A percentile compares a stretch with the other conserved stretches of the same genome.
Conservation (phyloP, 352 stramenopile genomes). For the Elongisporangium senticosum region DNA sequence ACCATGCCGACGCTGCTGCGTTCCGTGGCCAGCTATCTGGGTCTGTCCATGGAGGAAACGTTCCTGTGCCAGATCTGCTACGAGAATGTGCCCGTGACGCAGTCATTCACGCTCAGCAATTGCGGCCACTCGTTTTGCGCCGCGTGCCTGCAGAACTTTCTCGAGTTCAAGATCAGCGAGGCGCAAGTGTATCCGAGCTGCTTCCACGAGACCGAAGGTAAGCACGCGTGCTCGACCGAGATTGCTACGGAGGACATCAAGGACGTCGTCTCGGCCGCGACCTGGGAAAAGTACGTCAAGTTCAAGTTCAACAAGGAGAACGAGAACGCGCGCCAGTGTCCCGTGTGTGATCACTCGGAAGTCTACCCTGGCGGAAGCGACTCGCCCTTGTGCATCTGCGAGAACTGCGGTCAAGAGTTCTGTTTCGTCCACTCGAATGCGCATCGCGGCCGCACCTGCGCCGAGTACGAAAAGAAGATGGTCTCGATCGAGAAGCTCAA, state of each 20-base stretch:
- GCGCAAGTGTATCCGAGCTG: constrained; percentile 69
- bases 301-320: constrained; percentile 86
- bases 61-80: constrained; percentile 78
- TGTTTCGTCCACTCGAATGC: constrained; percentile 88
- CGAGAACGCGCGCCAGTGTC: constrained; percentile 49
- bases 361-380: constrained; percentile 29
- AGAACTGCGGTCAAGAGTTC: constrained; percentile 46
- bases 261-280: constrained; percentile 31
- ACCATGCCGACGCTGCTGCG: constrained; percentile 45
- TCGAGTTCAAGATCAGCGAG: constrained; percentile 72
- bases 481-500: constrained; percentile 84
- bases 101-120: constrained; percentile 25
- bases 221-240: constrained; percentile 26
- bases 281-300: constrained; percentile 73
- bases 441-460: constrained; percentile 60
- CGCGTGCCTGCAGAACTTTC: constrained; percentile 48
- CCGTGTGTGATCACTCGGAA: constrained; percentile 53
- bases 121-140: constrained; percentile 63
- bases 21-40: constrained; percentile 46
- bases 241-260: constrained; percentile 43
- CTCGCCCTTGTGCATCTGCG: constrained; percentile 37
- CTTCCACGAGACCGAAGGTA: constrained; percentile 38
- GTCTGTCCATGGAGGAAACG: constrained; percentile 60
- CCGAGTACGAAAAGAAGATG: constrained; percentile 70
- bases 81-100: constrained; percentile 39